phyloP scores from a whole-genome alignment of 1,284 basidiomycete species.

The Papiliotrema nemorosa region DNA sequence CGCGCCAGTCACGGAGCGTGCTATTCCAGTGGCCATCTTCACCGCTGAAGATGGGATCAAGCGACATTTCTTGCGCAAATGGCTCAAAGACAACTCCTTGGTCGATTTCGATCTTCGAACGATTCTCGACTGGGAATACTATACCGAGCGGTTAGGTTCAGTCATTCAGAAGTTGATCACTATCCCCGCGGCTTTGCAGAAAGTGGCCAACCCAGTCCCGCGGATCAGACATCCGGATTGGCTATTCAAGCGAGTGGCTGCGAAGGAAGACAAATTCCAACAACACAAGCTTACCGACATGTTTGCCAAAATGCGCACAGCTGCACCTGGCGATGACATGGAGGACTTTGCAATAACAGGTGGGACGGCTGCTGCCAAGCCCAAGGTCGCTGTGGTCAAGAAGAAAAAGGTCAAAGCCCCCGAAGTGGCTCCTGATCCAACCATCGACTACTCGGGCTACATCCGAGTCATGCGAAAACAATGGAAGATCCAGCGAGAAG shows the following conservation, averaged over 20 bases:
- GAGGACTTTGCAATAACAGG: slow-evolving; percentile 67
- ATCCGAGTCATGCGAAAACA: slow-evolving; percentile 71
- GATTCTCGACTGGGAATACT: slow-evolving; percentile 98
- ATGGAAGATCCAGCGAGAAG: slow-evolving; percentile 67
- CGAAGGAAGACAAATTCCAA: slow-evolving; percentile 91
- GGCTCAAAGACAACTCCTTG: slow-evolving; percentile 91
- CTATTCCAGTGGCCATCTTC: slow-evolving; percentile 98
- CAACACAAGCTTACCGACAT: slow-evolving; percentile 97
- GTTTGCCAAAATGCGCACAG: slow-evolving; percentile 60
- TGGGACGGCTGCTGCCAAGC: slow-evolving; percentile 27
- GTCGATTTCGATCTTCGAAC: slow-evolving; percentile 86
- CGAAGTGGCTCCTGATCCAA: slow-evolving; percentile 57
- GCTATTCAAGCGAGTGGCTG: slow-evolving; percentile 86
- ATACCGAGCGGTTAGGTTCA: slow-evolving; percentile 94
- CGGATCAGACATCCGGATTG: slow-evolving; percentile 96
- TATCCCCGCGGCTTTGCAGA: slow-evolving; percentile 98
- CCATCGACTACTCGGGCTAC: slow-evolving; percentile 71
- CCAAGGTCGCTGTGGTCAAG: slow-evolving; percentile 58
- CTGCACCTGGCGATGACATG: slow-evolving; percentile 19
- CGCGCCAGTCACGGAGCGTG: slow-evolving; percentile 94
- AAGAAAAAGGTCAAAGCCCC: slow-evolving; percentile 50
- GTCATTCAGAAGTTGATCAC: slow-evolving; percentile 99
- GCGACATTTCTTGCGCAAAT: slow-evolving; percentile 85
- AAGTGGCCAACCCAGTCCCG: slow-evolving; percentile 93
- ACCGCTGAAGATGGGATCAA: slow-evolving; percentile 90